Evolutionary conservation across 2,329 filamentous ascomycete species (phyloP).

Genomic region (Colletotrichum chrysophilum): DNA sequence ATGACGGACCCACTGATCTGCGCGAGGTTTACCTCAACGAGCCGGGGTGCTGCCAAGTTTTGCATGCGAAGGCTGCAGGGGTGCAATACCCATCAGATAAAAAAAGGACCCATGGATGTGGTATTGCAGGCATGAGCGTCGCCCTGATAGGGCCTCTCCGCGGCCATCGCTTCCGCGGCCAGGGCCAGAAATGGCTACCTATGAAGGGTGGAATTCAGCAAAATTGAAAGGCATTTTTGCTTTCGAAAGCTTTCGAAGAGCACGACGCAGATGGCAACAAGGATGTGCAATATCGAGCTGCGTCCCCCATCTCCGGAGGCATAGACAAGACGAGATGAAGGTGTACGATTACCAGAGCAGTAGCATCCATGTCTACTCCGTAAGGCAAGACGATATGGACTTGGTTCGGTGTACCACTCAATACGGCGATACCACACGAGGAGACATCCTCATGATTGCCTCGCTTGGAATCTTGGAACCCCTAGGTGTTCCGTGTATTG

Average conservation of each 20-base stretch:
- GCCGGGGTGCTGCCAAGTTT: conserved; percentile 21
- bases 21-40: background rate
- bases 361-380: background rate
- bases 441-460: background rate
- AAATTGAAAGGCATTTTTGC: background rate
- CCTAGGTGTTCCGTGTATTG: background rate
- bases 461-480: background rate
- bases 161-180: background rate
- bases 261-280: background rate
- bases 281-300: background rate
- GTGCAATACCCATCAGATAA: background rate
- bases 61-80: conserved; percentile 4
- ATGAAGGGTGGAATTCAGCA: background rate
- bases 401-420: background rate
- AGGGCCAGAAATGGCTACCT: background rate
- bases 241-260: background rate
- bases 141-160: background rate
- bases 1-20: conserved; percentile 14
- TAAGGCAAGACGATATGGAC: background rate
- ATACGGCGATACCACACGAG: background rate
- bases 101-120: background rate
- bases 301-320: background rate
- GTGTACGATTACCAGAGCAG: background rate
- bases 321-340: background rate
- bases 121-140: background rate